Evolutionary conservation across 2,329 filamentous ascomycete species (phyloP), one percentile per base, ranked within the genome.

Genomic region (Nakataea oryzae): DNA sequence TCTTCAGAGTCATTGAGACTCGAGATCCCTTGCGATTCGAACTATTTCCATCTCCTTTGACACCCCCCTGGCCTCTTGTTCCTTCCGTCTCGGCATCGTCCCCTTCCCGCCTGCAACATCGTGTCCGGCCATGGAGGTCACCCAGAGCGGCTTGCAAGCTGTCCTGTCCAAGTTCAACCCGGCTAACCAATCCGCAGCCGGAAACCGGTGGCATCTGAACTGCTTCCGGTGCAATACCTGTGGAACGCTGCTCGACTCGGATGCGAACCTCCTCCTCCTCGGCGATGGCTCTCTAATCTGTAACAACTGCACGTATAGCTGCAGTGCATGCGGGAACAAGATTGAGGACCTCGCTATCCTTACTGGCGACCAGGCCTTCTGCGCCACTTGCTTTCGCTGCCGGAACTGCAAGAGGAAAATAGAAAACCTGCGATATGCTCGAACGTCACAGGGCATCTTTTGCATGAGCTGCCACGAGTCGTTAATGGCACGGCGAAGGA

Each of bases 391-490:
- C 77, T 99, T 99, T 78, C 86, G 93, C 70, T 99, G 95, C 78
- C 85, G 95, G 69, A 99, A 97, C 74, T 99, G 95, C 81, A 99
- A 97, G 80, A 87, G 90, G 73, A 97, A 97, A 79, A 99, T 99
- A 64, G 95, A 99, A 76, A 99, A 99, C 73, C 81, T 99, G 66
- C 88, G 93, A 73, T 99, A 97, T 85, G 95, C 95, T 62, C 87
- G 95, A 71, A 99, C 95, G 1, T 97, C 93, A 9, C 95, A 97
- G 75, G 95, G 95, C 64, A 99, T 99, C 69, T 97, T 99, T 73
- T 99, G 95, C 78, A 99, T 99, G 95, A 92, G 88, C 71, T 99
- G 95, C 73, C 95, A 99, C 72, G 95, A 99, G 75, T 95, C 91
- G 30, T 78, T 99, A 61, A 97, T 97, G 92, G 91, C 93, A 59